Conservation (phyloP, 2,329 filamentous ascomycete species). For the Aspergillus sp. region DNA sequence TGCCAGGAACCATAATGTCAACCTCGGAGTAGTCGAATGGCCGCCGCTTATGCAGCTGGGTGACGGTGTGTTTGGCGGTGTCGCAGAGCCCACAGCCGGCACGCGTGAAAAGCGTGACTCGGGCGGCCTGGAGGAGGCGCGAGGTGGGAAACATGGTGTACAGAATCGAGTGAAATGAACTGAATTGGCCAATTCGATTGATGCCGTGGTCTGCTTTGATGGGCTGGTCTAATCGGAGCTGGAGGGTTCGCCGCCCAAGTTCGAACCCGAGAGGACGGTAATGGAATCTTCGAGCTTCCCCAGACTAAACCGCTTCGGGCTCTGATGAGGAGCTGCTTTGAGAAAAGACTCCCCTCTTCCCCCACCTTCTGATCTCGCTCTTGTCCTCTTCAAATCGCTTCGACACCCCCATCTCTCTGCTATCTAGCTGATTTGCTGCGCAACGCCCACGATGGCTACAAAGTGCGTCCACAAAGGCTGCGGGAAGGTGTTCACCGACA, state of each 20-base stretch:
- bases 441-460: conserved; percentile 31
- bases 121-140: conserved; percentile 34
- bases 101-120: conserved; percentile 62
- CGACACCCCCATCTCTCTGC: neutral
- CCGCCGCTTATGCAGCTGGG: conserved; percentile 52
- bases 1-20: conserved; percentile 56
- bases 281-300: conserved; percentile 43
- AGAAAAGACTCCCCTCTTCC: conserved; percentile 11
- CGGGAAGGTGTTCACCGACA: conserved; percentile 80
- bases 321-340: conserved; percentile 7
- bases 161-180: neutral
- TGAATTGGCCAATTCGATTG: neutral
- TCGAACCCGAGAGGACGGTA: conserved; percentile 12
- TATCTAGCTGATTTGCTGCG: neutral
- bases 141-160: conserved; percentile 31
- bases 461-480: conserved; percentile 98
- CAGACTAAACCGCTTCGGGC: conserved; percentile 35
- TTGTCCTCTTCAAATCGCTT: neutral
- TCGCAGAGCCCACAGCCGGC: conserved; percentile 61
- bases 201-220: no score
- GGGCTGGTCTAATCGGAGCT: no score
- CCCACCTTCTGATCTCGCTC: neutral
- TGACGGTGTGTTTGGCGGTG: conserved; percentile 58
- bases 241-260: no score
- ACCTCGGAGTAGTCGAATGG: conserved; percentile 59